Evolutionary conservation across 139 green algal genomes (phyloP), one percentile per base, ranked within the genome.

Genomic region (Ettlia oleoabundans): DNA sequence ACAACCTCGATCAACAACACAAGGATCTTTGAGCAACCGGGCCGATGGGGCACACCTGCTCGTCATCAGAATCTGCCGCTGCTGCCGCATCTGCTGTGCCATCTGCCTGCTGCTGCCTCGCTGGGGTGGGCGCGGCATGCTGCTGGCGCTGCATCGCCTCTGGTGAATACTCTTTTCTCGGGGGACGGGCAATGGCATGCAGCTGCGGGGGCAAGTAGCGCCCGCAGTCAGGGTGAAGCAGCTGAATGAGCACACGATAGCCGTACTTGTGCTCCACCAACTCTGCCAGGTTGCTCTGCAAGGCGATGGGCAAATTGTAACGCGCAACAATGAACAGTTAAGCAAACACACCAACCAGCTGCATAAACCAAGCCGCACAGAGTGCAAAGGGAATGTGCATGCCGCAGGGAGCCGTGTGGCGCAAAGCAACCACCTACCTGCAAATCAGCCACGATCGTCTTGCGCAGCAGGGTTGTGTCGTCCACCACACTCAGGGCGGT

Each of bases 401-500:
- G n/a, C 22, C 26, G 58, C 26, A 13, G 22, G 13, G 21, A 37
- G 58, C 7, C 7, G 13, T 67, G 58, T 13, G 38, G 30, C 26
- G 30, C n/a, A n/a, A n/a, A n/a, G n/a, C n/a, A n/a, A 68, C 8
- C 22, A 38, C 70, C 22, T 24, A 88, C 90, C 88, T 89, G 90
- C 51, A 97, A 71, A 47, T 96, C 94, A 10, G 84, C 30, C 42
- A 96, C 51, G 0, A 98, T 63, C 4, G 85, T 43, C 83, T 97
- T 98, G 78, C 79, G 64, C 5, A 94, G 87, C 28, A 98, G 87
- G 1, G 87, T 75, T 0, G 95, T 98, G 92, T 98, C 95, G 83
- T 98, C 95, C 70, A 93, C 87, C 18, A 92, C 88, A 2, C 26
- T 80, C 35, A 98, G 88, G 6, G 88, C 90, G 21, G 87, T 91